phyloP scores from a whole-genome alignment of 2,329 filamentous ascomycete genomes.

The Fusarium secorum region DNA sequence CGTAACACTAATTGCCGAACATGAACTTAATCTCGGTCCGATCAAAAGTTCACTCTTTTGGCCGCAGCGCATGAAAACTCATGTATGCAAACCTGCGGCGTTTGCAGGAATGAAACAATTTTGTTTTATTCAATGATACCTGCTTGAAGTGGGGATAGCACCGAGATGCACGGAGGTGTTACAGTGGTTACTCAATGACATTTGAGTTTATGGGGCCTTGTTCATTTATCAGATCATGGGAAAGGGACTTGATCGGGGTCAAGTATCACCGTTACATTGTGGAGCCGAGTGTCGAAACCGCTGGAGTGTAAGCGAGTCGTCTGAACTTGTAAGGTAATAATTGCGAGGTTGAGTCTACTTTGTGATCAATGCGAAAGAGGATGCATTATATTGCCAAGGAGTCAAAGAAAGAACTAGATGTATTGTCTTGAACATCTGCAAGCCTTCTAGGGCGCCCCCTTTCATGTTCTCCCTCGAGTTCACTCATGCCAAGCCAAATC shows the following conservation, averaged over 20 bases:
- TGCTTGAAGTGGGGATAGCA: no score
- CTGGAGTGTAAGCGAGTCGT: not conserved
- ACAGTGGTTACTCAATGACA: not conserved
- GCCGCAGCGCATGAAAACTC: not conserved
- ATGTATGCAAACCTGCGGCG: constrained; percentile 2
- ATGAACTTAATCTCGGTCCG: not conserved
- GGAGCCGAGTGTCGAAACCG: not conserved
- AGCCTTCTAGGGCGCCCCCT: no score
- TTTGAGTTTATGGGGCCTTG: not conserved
- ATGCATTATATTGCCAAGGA: not conserved
- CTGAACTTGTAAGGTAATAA: not conserved
- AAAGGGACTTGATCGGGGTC: not conserved
- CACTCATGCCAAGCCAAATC: not conserved
- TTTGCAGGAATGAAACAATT: not conserved
- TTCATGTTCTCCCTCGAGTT: not conserved
- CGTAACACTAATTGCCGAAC: not conserved
- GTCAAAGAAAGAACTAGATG: no score
- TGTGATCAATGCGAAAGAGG: not conserved
- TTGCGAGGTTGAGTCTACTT: not conserved
- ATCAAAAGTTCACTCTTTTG: not conserved
- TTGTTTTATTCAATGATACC: not conserved
- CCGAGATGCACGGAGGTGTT: not conserved
- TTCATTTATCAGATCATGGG: not conserved
- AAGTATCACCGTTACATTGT: not conserved
- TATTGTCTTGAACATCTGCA: not conserved